These are phyloP conservation scores for Penicillium sp. DNA, from an alignment of 2,329 filamentous ascomycete genomes.

Conservation along the genomic window DNA sequence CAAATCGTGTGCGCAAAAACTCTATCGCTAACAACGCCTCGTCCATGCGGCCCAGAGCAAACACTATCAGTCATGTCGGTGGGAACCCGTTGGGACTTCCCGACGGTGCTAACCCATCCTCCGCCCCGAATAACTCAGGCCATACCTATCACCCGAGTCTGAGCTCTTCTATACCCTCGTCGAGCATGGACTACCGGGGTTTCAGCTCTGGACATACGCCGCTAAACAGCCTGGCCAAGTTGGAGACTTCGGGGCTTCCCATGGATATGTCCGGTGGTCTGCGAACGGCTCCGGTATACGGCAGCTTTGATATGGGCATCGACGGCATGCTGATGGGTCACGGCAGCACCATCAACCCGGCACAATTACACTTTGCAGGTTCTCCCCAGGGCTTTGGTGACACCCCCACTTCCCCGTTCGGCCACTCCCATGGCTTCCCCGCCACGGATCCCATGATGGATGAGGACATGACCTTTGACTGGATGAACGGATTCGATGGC, in stretches of 20 bases:
- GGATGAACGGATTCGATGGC: slow-evolving; percentile 76
- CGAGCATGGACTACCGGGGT: slow-evolving; percentile 61
- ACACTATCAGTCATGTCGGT: slow-evolving; percentile 94
- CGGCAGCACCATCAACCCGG: slow-evolving; percentile 57
- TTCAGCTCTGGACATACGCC: slow-evolving; percentile 53
- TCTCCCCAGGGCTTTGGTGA: slow-evolving; percentile 56
- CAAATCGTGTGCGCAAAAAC: slow-evolving; percentile 81
- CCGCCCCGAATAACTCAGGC: slow-evolving; percentile 33
- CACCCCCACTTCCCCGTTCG: slow-evolving; percentile 40
- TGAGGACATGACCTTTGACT: slow-evolving; percentile 74
- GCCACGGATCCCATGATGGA: slow-evolving; percentile 54
- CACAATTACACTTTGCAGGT: slow-evolving; percentile 75
- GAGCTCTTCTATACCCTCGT: slow-evolving; percentile 51
- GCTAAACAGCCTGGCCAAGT: slow-evolving; percentile 66
- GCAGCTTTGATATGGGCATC: slow-evolving; percentile 66
- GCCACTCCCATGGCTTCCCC: slow-evolving; percentile 49
- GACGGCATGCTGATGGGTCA: slow-evolving; percentile 65
- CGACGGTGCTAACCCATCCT: slow-evolving; percentile 24
- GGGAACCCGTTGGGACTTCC: slow-evolving; percentile 64
- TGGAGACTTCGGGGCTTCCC: slow-evolving; percentile 71
- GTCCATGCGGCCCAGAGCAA: slow-evolving; percentile 79
- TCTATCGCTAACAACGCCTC: slow-evolving; percentile 64
- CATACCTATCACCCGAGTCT: slow-evolving; percentile 71
- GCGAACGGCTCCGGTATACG: slow-evolving; percentile 71
- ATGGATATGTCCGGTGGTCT: slow-evolving; percentile 64